Evolutionary conservation across 1,284 basidiomycete genomes (phyloP).

Genomic region (Ganoderma sinense): DNA sequence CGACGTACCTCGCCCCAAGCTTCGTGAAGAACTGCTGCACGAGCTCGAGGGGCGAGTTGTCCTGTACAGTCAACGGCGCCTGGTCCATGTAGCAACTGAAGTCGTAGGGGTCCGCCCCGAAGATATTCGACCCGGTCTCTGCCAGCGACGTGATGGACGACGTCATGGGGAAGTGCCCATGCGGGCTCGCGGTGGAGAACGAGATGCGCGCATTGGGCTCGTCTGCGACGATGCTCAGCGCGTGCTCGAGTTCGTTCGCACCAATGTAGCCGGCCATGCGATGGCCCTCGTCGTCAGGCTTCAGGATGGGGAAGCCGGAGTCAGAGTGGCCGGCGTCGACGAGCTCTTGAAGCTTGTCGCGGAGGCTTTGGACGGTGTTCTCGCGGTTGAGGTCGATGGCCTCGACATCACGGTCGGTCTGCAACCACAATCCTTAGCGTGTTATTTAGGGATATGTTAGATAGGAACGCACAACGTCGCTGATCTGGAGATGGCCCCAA

Average conservation of each 20-base stretch:
- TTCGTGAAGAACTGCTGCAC: conserved; percentile 94
- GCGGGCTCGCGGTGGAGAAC: conserved; percentile 62
- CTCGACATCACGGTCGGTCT: conserved; percentile 73
- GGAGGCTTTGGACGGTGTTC: conserved; percentile 78
- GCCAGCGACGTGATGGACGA: conserved; percentile 68
- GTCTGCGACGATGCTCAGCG: conserved; percentile 84
- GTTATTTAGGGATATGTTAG: background rate
- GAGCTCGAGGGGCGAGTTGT: conserved; percentile 87
- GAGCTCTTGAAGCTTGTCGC: conserved; percentile 70
- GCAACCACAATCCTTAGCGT: conserved; percentile 9
- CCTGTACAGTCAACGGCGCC: conserved; percentile 86
- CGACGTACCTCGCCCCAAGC: conserved; percentile 89
- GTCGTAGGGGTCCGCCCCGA: conserved; percentile 73
- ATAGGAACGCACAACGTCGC: conserved; percentile 71
- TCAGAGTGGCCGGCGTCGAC: conserved; percentile 75
- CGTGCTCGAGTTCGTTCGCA: conserved; percentile 92
- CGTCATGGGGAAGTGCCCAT: conserved; percentile 49
- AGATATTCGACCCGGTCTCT: conserved; percentile 44
- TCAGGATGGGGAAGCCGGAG: conserved; percentile 88
- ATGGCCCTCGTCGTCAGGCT: conserved; percentile 52
- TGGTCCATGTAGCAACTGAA: conserved; percentile 92
- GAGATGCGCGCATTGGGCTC: conserved; percentile 70
- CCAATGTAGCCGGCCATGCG: conserved; percentile 94
- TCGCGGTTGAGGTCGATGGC: conserved; percentile 69
- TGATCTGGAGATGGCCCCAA: conserved; percentile 81